Evolutionary conservation across 805 yeast genomes (phyloP).

Genomic region (Limtongia smithiae): DNA sequence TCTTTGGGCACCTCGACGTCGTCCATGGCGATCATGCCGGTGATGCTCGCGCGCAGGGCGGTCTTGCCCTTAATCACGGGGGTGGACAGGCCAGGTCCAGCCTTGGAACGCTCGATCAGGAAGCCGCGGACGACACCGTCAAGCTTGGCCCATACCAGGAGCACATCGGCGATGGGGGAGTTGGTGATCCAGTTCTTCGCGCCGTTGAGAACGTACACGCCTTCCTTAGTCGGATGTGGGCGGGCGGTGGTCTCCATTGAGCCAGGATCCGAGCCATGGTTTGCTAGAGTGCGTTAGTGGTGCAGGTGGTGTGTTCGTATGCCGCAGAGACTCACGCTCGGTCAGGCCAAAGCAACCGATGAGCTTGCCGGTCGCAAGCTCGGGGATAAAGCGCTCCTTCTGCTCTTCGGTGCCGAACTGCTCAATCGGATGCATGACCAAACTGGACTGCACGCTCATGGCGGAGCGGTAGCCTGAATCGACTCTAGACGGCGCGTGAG

Average conservation of each 20-base stretch:
- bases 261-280: conserved; percentile 59
- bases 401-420: conserved; percentile 43
- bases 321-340: conserved; percentile 47
- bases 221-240: conserved; percentile 43
- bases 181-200: conserved; percentile 47
- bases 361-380: conserved; percentile 43
- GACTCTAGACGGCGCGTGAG: conserved; percentile 32
- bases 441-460: conserved; percentile 45
- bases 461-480: conserved; percentile 47
- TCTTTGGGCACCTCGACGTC: conserved; percentile 45
- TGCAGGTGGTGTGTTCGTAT: no score
- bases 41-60: conserved; percentile 43
- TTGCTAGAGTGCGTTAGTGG: no score
- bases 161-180: conserved; percentile 46
- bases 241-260: conserved; percentile 55
- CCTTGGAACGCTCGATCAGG: conserved; percentile 40
- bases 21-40: conserved; percentile 45
- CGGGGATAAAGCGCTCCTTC: conserved; percentile 42
- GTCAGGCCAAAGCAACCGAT: conserved; percentile 63
- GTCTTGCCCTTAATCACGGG: conserved; percentile 43
- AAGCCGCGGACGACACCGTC: conserved; percentile 45
- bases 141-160: conserved; percentile 45
- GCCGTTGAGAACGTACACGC: conserved; percentile 42
- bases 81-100: conserved; percentile 37
- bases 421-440: conserved; percentile 45